phyloP scores from a whole-genome alignment of 2,329 filamentous ascomycete genomes.

The Leptographium procerum region DNA sequence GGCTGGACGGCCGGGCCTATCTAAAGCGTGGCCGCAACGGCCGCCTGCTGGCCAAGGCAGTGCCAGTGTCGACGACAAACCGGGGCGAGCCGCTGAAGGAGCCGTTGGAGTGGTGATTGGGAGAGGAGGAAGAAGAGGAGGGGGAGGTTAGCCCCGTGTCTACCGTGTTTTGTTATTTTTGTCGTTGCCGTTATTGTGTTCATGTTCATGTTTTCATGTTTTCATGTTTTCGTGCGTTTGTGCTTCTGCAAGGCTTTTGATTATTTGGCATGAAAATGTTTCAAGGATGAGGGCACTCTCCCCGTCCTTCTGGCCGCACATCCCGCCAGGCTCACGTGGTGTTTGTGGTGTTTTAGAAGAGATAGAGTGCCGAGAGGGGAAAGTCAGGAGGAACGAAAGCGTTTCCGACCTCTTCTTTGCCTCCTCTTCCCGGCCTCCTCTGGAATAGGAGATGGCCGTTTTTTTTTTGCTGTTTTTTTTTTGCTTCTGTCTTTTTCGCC shows the following conservation, averaged over 20 bases:
- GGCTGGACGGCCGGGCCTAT: slow-evolving; percentile 82
- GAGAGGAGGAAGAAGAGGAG: not conserved
- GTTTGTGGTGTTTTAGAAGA: not conserved
- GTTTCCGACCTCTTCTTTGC: not conserved
- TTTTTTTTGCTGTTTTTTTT: not conserved
- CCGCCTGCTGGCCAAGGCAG: slow-evolving; percentile 45
- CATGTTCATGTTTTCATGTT: not conserved
- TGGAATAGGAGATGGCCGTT: too few species aligned
- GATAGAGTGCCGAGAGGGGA: too few species aligned
- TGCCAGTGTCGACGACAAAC: slow-evolving; percentile 78
- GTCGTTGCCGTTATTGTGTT: too few species aligned
- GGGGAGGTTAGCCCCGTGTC: too few species aligned
- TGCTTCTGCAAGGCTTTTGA: not conserved
- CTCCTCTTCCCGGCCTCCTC: too few species aligned
- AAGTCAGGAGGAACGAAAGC: slow-evolving; percentile 1
- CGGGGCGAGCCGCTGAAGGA: slow-evolving; percentile 72
- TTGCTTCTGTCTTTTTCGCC: not conserved
- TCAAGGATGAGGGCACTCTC: too few species aligned
- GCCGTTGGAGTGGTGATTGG: slow-evolving; percentile 77
- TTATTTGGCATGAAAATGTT: too few species aligned
- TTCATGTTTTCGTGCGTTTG: not conserved
- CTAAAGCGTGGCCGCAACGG: slow-evolving; percentile 48
- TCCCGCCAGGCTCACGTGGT: too few species aligned
- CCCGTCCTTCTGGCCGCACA: too few species aligned
- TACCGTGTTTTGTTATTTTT: too few species aligned